Base-by-base conservation (phyloP, 306 rosid genomes). In the Oxytropis ochrocephala region DNA sequence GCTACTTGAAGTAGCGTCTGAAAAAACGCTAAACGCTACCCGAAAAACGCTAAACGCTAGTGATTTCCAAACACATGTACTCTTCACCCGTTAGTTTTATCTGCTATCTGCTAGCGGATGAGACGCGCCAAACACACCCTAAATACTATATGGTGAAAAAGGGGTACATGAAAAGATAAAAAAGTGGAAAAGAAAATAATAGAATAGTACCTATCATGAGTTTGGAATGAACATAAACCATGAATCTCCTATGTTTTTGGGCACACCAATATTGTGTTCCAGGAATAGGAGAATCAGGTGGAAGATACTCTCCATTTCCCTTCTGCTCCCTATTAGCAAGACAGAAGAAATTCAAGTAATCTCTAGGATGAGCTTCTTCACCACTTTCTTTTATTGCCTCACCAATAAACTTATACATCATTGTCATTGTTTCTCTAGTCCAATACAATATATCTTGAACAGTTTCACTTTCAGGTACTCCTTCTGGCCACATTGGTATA, bases 401-500 rank as follows among this genome's bases (percentile, higher is more conserved):
- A 51, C 92, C 96, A 54, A 94, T 83, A 84, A 94, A 47, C 56
- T 74, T 85, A 42, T 90, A 90, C 98, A 90, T 90, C 98, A 94
- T 90, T 65, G 77, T 2, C 85, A 94, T 80, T 7, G 96, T 94
- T 77, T 88, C 87, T 73, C 96, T 88, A 0, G 90, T 88, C 97
- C 97, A 88, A 65, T 90, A 83, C 83, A 88, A 56, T 62, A 90
- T 85, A 42, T 90, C 98, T 55, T 79, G 85, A 67, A 94, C 98
- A 1, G 82, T 19, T 36, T 94, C 97, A 78, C 95, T 82, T 65
- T 87, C 94, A 46, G 97, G 86, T 39, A 63, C 67, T 13, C 97
- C 97, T 81, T 94, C 98, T 11, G 97, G 97, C 96, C 97, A 90
- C 98, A 94, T 90, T 33, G 98, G 96, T 12, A 94, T 84, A 42